Conservation (phyloP, 108 stramenopile genomes). For the Fistulifera solaris region DNA sequence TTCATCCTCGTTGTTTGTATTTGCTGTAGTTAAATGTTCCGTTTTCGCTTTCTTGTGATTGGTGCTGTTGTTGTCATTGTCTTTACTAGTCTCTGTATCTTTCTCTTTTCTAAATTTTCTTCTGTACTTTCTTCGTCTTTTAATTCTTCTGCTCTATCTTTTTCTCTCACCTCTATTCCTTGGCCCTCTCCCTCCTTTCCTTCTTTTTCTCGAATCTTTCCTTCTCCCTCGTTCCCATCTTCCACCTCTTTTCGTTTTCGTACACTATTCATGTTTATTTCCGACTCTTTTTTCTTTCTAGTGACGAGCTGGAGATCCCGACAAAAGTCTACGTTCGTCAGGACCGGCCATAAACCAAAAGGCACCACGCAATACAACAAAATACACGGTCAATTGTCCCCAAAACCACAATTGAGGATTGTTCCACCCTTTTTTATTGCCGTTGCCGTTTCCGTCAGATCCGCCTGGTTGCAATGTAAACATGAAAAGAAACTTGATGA, state of each 20-base stretch:
- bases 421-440: too few species aligned
- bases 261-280: background rate
- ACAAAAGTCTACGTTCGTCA: constrained; percentile 4
- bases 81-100: background rate
- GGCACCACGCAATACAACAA: constrained; percentile 57
- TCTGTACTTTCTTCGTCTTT: background rate
- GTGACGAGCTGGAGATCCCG: background rate
- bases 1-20: background rate
- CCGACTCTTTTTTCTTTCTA: background rate
- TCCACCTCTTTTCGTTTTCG: background rate
- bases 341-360: constrained; percentile 61
- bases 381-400: constrained; percentile 62
- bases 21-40: background rate
- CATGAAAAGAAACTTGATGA: too few species aligned
- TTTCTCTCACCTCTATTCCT: background rate
- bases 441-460: too few species aligned
- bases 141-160: background rate
- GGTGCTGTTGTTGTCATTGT: background rate
- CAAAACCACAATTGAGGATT: constrained; percentile 45
- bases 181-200: background rate
- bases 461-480: too few species aligned
- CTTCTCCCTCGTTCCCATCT: constrained; percentile 1
- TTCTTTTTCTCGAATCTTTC: constrained; percentile 2
- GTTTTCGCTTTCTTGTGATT: background rate
- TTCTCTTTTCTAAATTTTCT: background rate